Evolutionary conservation across 768 basidiomycete genomes (phyloP), one percentile per base, ranked within the genome.

Genomic region (Tephrocybe sp.): DNA sequence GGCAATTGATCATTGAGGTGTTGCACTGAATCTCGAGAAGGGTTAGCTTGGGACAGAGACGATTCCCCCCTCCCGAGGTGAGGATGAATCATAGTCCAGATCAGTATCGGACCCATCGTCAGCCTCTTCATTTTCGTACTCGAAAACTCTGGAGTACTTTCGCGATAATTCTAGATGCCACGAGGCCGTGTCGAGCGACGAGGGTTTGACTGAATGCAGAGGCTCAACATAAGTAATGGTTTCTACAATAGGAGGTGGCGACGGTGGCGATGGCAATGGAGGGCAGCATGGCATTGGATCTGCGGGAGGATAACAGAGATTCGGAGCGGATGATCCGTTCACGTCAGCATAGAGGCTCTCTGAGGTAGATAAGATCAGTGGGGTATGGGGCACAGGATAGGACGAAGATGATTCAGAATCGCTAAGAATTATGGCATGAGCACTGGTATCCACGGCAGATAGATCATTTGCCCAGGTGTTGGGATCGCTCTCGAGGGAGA

Each of bases 161-260:
- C 45, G 34, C 45, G 19, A 22, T 46, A 47, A 20, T 36, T 46
- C 17, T 22, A 39, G 16, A 26, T 4, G 22, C 33, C 39, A 22
- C 45, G 51, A 33, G 51, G 31, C 16, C 51, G 39, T 12, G 36
- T 23, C 19, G 45, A 47, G 33, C 51, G 51, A 36, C 45, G 45
- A 35, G 39, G 44, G 6, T 43, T 43, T 43, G 23, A 30, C 42
- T 9, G 26, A 2, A 23, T n/a, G 42, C 14, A 16, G 1, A 16
- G 42, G 20, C 19, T 40, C 26, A 22, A 14, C 30, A n/a, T 11
- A n/a, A 20, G 47, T 13, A 48, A n/a, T 5, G 38, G 39, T 39
- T 31, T 39, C 16, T 17, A 39, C 2, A 39, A n/a, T 32, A 10
- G 14, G 23, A 23, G 36, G 17, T 17, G 19, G 19, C 3, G 13